Base-by-base conservation (phyloP, 495 filamentous ascomycete species). In the Hyaloscypha hepaticicola region DNA sequence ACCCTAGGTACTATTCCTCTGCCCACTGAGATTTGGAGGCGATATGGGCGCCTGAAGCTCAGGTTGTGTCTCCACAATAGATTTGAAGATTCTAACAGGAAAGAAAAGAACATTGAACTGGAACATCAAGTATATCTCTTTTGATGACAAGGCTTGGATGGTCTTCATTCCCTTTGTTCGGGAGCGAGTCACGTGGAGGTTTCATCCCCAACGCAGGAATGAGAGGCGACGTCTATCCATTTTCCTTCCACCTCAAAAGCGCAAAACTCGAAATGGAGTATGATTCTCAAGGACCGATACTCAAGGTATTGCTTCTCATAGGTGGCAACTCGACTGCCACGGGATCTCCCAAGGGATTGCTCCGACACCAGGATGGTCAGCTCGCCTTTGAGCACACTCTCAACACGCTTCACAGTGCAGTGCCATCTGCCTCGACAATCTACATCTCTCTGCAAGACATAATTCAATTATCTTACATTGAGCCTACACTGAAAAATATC, bases 281-380 rank as follows among this genome's bases (percentile, higher is more conserved):
- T n/a, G 56, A 59, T 7, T 0, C 7, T 11, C 7, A 31, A 41
- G 56, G 56, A 14, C 56, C 56, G 24, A 14, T 59, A 2, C 56
- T 59, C 8, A 62, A 62, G 21, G 66, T 63, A 19, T 58, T 72
- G 7, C 59, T 72, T n/a, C 60, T 74, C 14, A 61, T 69, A 3
- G 66, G 68, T 16, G 72, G 66, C 2, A 28, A 60, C 22, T 74
- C 70, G 3, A 62, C 70, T 25, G 63, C 60, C n/a, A 74, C 72
- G 66, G 64, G 64, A 33, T 57, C 61, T 0, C 72, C 63, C 60
- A 72, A 72, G 33, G 70, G 72, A 51, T 60, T 72, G 11, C 64
- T 72, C 1, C 53, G 29, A 1, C 52, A 70, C 19, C 58, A 48
- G 5, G 61, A 66, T 50, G 64, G 65, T n/a, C 28, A 50, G 16